Percentiles rank a stretch among this genome's conserved stretches.
These are phyloP conservation scores for Hygrophila difformis DNA, from an alignment of 257 asterid species.

Conservation along the genomic window DNA sequence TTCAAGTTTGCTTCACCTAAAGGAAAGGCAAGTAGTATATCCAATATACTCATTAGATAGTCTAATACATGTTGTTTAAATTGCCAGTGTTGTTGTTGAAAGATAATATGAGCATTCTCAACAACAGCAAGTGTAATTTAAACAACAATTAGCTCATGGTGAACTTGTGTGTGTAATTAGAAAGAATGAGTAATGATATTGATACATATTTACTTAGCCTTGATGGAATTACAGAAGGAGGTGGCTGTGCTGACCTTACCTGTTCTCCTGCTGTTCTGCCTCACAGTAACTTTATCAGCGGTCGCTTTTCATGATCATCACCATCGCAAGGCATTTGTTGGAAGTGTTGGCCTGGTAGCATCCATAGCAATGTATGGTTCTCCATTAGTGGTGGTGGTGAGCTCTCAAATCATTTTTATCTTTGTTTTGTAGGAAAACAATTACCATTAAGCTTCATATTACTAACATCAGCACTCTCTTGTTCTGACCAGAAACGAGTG, in stretches of 20 bases:
- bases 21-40: constrained; percentile 1
- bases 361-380: constrained; percentile 70
- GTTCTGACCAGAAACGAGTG: constrained; percentile 81
- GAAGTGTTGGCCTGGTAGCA: constrained; percentile 62
- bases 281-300: constrained; percentile 34
- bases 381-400: constrained; percentile 64
- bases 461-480: no score
- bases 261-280: constrained; percentile 26
- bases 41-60: no score
- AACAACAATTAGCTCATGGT: no score
- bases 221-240: constrained; percentile 37
- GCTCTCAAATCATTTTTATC: no score
- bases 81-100: no score
- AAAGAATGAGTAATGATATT: no score
- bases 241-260: constrained; percentile 30
- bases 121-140: no score
- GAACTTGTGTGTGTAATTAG: no score
- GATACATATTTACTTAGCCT: not conserved
- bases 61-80: no score
- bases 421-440: no score
- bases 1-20: not conserved
- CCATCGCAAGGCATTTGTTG: constrained; percentile 59
- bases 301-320: constrained; percentile 37
- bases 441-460: no score
- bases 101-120: no score